A percentile compares a stretch with the other conserved stretches of the same genome.
Evolutionary conservation across 441 rosid species (phyloP).

Genomic region (Isatis lusitanica): DNA sequence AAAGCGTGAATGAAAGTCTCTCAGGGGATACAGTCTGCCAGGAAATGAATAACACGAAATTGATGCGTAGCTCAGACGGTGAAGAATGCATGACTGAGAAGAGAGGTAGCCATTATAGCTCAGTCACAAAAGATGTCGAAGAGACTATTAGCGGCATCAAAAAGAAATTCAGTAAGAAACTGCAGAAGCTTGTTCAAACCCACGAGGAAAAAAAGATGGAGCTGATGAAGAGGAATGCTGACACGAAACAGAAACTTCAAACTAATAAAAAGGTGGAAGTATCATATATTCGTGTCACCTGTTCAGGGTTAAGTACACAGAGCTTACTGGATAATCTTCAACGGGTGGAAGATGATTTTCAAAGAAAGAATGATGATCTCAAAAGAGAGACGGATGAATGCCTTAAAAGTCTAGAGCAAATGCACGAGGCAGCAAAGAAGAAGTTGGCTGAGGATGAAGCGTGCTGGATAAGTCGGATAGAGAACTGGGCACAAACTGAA

Average conservation of each 20-base stretch:
- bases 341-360: conserved; percentile 50
- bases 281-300: conserved; percentile 52
- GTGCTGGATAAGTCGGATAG: conserved; percentile 47
- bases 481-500: conserved; percentile 51
- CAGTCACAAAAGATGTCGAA: conserved; percentile 43
- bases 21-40: conserved; percentile 28
- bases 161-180: conserved; percentile 40
- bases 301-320: conserved; percentile 46
- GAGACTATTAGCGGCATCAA: conserved; percentile 52
- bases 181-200: background rate
- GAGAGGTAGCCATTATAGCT: conserved; percentile 37
- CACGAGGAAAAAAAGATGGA: conserved; percentile 12
- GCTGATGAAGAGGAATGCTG: conserved; percentile 4
- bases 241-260: conserved; percentile 39
- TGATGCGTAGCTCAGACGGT: conserved; percentile 29
- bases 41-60: conserved; percentile 34
- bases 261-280: conserved; percentile 42
- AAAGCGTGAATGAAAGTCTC: conserved; percentile 24
- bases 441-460: conserved; percentile 48
- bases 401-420: conserved; percentile 46
- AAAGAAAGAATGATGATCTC: conserved; percentile 47
- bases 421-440: conserved; percentile 46
- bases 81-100: conserved; percentile 40
- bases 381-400: conserved; percentile 34
- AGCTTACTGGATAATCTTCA: conserved; percentile 50